Evolutionary conservation across 2,329 filamentous ascomycete genomes (phyloP), one percentile per base, ranked within the genome.

Genomic region (Curvularia spicifera): DNA sequence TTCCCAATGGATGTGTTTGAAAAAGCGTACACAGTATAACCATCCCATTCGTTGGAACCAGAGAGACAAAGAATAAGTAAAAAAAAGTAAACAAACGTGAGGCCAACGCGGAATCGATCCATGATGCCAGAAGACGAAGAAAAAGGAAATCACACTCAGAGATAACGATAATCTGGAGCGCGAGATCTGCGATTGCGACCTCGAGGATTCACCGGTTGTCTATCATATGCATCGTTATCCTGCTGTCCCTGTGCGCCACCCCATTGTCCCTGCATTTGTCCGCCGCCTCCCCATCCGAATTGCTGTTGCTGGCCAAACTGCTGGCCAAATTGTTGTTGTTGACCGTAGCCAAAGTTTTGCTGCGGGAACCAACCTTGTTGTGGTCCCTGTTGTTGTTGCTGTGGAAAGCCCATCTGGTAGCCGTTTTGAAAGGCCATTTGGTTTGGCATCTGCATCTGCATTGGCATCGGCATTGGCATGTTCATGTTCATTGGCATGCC

Each of bases 151-250:
- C 15, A 35, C 40, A 4, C 37, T 59, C 52, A 66, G 6, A 68
- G 37, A 35, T 70, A 68, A 20, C 66, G 50, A 29, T 60, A 98
- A 79, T 99, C 95, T 74, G 91, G 95, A 10, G 93, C 93, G 54
- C 95, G 85, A 53, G 91, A 87, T 68, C 91, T 84, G 64, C 89
- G 87, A 69, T 92, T 89, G 69, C 90, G 86, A 71, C 93, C 91
- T 76, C 95, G 87, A 73, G 97, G 91, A 74, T 99, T 99, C 61
- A 98, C 91, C 0, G 95, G 95, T 76, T 97, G 94, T 57, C 95
- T 87, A 76, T 98, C 96, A 79, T 99, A 99, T 6, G 95, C 91
- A 57, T 96, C 66, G 22, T 54, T 63, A 40, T 56, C 55, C 29
- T 55, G 50, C 10, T 60, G 54, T 26, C 47, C 50, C 24, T 33